Conservation (phyloP, 2,329 filamentous ascomycete genomes). For the Nigrospora osmanthi region DNA sequence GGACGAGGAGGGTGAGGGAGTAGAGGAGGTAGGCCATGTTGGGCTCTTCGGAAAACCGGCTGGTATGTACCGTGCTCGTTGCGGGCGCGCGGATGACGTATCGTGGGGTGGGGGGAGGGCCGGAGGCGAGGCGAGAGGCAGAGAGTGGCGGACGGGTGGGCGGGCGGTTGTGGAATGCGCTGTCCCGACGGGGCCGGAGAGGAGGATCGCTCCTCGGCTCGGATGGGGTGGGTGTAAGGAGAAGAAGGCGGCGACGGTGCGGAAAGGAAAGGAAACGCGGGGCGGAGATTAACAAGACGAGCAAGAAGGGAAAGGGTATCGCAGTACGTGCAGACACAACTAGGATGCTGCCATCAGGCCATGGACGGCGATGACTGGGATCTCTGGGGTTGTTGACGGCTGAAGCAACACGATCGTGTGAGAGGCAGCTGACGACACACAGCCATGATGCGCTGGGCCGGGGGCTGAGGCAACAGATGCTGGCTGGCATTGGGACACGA, state of each 20-base stretch:
- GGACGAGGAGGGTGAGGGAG: conserved; percentile 61
- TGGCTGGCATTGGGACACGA: too few relatives aligned
- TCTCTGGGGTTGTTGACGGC: too few relatives aligned
- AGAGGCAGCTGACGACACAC: too few relatives aligned
- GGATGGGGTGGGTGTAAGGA: not conserved
- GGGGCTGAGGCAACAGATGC: too few relatives aligned
- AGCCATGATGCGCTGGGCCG: too few relatives aligned
- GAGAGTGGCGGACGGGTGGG: not conserved
- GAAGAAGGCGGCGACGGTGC: not conserved
- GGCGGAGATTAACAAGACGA: not conserved
- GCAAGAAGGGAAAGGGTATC: conserved; percentile 1
- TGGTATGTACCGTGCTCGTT: too few relatives aligned
- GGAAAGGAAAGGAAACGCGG: too few relatives aligned
- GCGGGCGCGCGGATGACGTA: not conserved
- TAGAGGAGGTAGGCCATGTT: conserved; percentile 76
- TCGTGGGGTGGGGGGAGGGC: too few relatives aligned
- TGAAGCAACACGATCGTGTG: too few relatives aligned
- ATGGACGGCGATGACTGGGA: conserved; percentile 1
- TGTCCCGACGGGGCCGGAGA: not conserved
- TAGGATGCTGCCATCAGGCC: conserved; percentile 2
- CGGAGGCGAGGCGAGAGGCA: too few relatives aligned
- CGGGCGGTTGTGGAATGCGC: not conserved
- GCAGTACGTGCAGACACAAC: conserved; percentile 5
- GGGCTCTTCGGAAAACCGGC: too few relatives aligned
- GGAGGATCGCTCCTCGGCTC: not conserved